phyloP scores from a whole-genome alignment of 2,329 filamentous ascomycete genomes.

The Calycina herbarum region DNA sequence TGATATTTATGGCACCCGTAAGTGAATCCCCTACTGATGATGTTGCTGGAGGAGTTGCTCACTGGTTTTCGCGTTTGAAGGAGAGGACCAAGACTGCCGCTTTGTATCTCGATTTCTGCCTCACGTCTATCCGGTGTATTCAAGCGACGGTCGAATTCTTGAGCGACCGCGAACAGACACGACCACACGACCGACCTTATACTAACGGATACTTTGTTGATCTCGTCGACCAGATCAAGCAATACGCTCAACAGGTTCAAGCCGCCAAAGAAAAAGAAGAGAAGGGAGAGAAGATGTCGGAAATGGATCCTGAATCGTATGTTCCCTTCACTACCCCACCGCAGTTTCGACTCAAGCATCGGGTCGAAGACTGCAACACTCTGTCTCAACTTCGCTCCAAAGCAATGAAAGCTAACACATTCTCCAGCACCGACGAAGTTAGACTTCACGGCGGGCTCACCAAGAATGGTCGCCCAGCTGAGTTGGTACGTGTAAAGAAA shows the following conservation, averaged over 20 bases:
- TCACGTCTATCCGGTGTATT: conserved; percentile 85
- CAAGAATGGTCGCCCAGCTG: conserved; percentile 77
- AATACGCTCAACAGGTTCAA: conserved; percentile 83
- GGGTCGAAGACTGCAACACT: not conserved
- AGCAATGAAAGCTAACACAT: conserved; percentile 29
- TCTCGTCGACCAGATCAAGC: conserved; percentile 87
- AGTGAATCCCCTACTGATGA: conserved; percentile 62
- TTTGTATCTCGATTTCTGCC: conserved; percentile 82
- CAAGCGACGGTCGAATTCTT: conserved; percentile 86
- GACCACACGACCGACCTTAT: conserved; percentile 84
- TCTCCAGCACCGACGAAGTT: conserved; percentile 65
- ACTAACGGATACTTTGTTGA: conserved; percentile 97
- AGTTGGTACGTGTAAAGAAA: conserved; percentile 80
- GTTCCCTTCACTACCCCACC: conserved; percentile 33
- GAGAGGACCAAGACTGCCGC: conserved; percentile 71
- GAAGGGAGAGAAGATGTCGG: conserved; percentile 52
- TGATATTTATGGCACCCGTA: conserved; percentile 90
- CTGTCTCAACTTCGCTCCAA: not conserved
- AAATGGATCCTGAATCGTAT: conserved; percentile 61
- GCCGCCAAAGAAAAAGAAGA: conserved; percentile 68
- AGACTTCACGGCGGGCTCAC: conserved; percentile 78
- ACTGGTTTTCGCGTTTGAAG: conserved; percentile 67
- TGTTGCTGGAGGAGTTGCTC: conserved; percentile 65
- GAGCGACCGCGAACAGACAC: conserved; percentile 81
- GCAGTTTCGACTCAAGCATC: not conserved